These are phyloP conservation scores for Ochetophila trinervis DNA, from an alignment of 306 rosid genomes.

Conservation along the genomic window DNA sequence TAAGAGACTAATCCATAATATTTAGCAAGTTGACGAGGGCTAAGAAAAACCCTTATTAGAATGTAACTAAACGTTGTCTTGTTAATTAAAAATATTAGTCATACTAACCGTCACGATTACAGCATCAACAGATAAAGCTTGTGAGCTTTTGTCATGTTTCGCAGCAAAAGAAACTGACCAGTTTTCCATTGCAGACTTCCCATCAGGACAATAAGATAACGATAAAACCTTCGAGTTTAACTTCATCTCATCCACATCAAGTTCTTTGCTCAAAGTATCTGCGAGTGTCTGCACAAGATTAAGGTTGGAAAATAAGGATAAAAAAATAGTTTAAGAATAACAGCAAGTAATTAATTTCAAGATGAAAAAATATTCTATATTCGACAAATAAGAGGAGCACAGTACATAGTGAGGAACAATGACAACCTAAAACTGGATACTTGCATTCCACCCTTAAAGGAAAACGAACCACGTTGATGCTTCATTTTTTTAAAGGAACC, in stretches of 20 bases:
- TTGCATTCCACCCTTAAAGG: constrained; percentile 96
- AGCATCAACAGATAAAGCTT: constrained; percentile 56
- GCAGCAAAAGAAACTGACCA: constrained; percentile 65
- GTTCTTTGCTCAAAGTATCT: constrained; percentile 67
- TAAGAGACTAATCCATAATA: neutral
- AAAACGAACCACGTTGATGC: constrained; percentile 75
- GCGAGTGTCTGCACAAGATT: constrained; percentile 73
- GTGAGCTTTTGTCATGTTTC: constrained; percentile 25
- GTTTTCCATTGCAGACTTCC: constrained; percentile 44
- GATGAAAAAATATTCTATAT: neutral
- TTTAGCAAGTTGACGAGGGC: neutral
- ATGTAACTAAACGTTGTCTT: neutral
- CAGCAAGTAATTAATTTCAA: constrained; percentile 7
- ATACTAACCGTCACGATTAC: constrained; percentile 84
- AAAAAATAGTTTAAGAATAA: too few species aligned
- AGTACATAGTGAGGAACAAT: constrained; percentile 21
- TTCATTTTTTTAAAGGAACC: constrained; percentile 39
- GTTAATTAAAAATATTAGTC: neutral
- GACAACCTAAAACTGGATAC: constrained; percentile 29
- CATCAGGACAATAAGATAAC: constrained; percentile 62
- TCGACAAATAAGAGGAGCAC: constrained; percentile 1
- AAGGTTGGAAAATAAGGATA: constrained; percentile 1
- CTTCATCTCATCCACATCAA: constrained; percentile 62
- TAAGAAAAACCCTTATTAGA: neutral
- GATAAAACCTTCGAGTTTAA: constrained; percentile 70